These are phyloP conservation scores for Ceratobasidium sp. DNA, from an alignment of 1,284 basidiomycete genomes.

Conservation along the genomic window DNA sequence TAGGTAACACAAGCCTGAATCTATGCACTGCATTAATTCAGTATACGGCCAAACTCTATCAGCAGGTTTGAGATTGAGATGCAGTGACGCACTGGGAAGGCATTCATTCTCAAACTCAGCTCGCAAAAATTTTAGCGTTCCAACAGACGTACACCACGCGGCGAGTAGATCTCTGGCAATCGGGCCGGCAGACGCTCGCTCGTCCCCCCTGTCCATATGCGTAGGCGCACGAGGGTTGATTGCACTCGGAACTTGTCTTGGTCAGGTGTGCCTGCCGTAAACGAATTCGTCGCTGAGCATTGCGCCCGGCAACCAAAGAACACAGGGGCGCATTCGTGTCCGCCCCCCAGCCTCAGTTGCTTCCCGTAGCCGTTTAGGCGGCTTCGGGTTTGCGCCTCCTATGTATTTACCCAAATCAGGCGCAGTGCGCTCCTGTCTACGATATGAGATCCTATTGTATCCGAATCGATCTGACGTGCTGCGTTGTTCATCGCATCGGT, in stretches of 20 bases:
- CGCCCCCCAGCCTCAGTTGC: too few relatives aligned
- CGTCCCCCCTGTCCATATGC: neutral
- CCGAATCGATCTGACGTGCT: neutral
- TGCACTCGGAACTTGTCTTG: neutral
- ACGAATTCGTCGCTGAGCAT: neutral
- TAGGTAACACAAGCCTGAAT: neutral
- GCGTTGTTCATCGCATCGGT: neutral
- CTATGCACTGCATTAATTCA: neutral
- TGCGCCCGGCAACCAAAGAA: neutral
- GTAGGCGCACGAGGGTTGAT: conserved; percentile 3
- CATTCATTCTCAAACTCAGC: conserved; percentile 5
- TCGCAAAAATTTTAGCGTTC: neutral
- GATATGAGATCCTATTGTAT: neutral
- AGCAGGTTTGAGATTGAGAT: neutral
- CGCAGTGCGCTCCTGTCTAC: too few relatives aligned
- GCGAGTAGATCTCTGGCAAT: neutral
- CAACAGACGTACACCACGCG: neutral
- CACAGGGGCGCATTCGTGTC: neutral
- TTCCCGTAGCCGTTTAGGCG: too few relatives aligned
- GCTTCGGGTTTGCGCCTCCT: too few relatives aligned
- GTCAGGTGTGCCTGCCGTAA: neutral
- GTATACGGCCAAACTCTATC: neutral
- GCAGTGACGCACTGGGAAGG: neutral
- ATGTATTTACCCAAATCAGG: too few relatives aligned
- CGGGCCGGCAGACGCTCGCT: neutral